Evolutionary conservation across 768 basidiomycete genomes (phyloP).

Genomic region (Phylloporus sp.): DNA sequence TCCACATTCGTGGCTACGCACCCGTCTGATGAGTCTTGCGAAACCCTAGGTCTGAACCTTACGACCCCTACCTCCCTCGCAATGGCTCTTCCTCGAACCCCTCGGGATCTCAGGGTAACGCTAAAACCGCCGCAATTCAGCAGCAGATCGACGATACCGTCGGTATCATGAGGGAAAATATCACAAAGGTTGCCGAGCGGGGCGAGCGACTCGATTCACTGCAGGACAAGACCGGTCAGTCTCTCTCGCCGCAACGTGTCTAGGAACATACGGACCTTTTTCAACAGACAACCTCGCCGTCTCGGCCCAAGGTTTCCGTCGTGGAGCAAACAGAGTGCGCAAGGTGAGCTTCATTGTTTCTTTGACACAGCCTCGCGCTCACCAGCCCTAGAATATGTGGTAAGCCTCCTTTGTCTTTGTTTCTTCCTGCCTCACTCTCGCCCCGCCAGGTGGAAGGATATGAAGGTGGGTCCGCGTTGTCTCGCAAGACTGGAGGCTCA

Average conservation of each 20-base stretch:
- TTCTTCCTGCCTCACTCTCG: constrained; percentile 6
- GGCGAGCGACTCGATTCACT: constrained; percentile 91
- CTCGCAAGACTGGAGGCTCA: constrained; percentile 5
- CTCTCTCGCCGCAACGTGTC: not conserved
- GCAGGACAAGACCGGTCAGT: constrained; percentile 96
- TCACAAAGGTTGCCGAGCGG: constrained; percentile 91
- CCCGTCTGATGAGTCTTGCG: constrained; percentile 4
- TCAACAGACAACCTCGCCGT: constrained; percentile 87
- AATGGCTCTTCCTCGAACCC: constrained; percentile 60
- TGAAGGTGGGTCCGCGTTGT: constrained; percentile 60
- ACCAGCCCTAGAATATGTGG: constrained; percentile 74
- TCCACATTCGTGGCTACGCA: not conserved
- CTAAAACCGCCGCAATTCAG: constrained; percentile 93
- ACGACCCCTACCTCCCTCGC: constrained; percentile 96
- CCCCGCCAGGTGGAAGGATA: constrained; percentile 84
- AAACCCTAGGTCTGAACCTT: constrained; percentile 83
- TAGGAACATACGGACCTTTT: not conserved
- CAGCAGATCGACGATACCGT: constrained; percentile 97
- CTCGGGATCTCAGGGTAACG: constrained; percentile 47
- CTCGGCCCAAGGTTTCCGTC: constrained; percentile 97
- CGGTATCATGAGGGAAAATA: constrained; percentile 97
- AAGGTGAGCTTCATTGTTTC: constrained; percentile 52
- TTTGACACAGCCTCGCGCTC: constrained; percentile 1
- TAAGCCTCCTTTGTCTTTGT: constrained; percentile 46
- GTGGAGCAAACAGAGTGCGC: constrained; percentile 94